A percentile compares a stretch with the other conserved stretches of the same genome.
Conservation (phyloP, 169 alveolate species). For the Theileria sp. region DNA sequence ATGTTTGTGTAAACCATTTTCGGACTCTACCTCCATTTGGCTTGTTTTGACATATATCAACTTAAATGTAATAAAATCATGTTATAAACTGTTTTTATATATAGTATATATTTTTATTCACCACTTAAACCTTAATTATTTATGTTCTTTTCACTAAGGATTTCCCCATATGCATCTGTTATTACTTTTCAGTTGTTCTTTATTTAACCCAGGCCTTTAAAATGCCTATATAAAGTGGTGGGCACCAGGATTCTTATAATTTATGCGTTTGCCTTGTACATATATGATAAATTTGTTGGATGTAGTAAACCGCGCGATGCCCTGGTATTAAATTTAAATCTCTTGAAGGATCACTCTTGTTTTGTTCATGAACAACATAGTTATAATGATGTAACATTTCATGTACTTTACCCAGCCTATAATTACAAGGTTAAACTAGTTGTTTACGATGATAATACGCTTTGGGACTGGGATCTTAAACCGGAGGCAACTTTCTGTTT, state of each 20-base stretch:
- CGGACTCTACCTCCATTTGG: too few species aligned
- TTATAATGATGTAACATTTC: background rate
- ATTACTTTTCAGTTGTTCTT: background rate
- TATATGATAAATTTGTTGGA: background rate
- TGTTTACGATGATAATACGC: background rate
- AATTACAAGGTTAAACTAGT: background rate
- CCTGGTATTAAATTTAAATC: background rate
- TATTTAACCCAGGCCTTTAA: background rate
- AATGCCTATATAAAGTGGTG: background rate
- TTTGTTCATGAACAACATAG: background rate
- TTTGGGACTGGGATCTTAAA: background rate
- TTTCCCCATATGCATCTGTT: background rate
- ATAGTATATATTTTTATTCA: background rate
- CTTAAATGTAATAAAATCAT: background rate
- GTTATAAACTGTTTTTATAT: background rate
- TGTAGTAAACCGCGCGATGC: background rate
- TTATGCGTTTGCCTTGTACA: background rate
- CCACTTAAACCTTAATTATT: background rate
- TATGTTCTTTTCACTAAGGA: background rate
- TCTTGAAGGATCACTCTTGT: background rate
- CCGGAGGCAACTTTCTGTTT: background rate
- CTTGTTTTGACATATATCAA: background rate
- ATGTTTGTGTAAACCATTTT: background rate
- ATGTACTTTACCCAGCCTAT: background rate
- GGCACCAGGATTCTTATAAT: background rate